A percentile compares a stretch with the other conserved stretches of the same genome.
Conservation (phyloP, 2,329 filamentous ascomycete genomes). For the Seiridium unicorne region DNA sequence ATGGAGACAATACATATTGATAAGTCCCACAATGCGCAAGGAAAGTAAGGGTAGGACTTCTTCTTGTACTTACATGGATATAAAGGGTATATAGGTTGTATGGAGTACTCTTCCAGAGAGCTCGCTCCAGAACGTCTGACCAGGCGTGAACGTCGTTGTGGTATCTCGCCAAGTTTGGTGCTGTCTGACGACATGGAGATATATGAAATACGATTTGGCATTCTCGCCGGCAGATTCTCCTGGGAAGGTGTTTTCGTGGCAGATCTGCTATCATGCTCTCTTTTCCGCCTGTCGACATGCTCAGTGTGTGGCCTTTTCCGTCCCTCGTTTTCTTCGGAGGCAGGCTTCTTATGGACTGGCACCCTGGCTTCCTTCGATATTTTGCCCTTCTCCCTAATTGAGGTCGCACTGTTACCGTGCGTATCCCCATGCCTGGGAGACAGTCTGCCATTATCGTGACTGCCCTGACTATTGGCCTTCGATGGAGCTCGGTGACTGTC, state of each 20-base stretch:
- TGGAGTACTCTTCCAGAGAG: neutral
- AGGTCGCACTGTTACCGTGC: neutral
- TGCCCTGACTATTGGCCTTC: neutral
- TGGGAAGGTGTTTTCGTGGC: neutral
- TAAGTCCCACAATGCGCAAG: too few relatives aligned
- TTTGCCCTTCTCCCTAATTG: neutral
- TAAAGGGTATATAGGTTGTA: constrained; percentile 8
- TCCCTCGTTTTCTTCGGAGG: neutral
- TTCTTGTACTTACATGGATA: neutral
- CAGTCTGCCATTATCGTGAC: neutral
- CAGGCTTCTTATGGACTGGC: neutral
- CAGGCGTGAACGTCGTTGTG: constrained; percentile 5
- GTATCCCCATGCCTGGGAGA: too few relatives aligned
- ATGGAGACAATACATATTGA: too few relatives aligned
- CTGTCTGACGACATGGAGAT: constrained; percentile 40
- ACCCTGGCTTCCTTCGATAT: neutral
- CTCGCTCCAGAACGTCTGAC: neutral
- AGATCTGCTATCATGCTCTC: neutral
- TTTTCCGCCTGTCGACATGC: too few relatives aligned
- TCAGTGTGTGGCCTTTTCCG: too few relatives aligned
- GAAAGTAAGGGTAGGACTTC: too few relatives aligned
- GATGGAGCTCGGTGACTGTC: neutral
- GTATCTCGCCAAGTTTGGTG: constrained; percentile 44
- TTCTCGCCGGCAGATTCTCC: neutral
- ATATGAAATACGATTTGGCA: constrained; percentile 22